Evolutionary conservation across 2,329 filamentous ascomycete genomes (phyloP), one percentile per base, ranked within the genome.

Genomic region (Ophiosphaerella herpotricha): DNA sequence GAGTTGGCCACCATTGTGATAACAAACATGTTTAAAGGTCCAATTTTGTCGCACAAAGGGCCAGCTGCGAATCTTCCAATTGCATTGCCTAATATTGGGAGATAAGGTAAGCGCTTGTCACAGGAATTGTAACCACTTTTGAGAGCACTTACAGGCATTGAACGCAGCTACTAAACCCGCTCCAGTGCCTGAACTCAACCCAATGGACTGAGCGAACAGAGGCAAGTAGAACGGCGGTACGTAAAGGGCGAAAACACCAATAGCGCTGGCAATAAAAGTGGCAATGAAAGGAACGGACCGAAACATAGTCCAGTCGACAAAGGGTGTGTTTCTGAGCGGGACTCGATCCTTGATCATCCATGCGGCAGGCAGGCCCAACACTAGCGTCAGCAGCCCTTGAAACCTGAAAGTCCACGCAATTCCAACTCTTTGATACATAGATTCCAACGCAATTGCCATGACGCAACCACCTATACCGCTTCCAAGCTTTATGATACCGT

Each of bases 321-420:
- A 64, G 0, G 62, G 61, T 4, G 49, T 43, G 7, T 61, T 58
- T 11, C 58, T 42, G 7, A 61, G 38, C 6, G 60, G 52, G 1
- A 62, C 59, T 2, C 65, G 58, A 36, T 71, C 67, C 42, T 60
- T 66, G 2, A 66, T 45, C 45, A 64, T 54, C 40, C 54, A 64
- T 1, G 63, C 64, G 4, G 61, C 67, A 0, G 66, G 66, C 2
- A 69, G 29, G 0, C 67, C 66, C 8, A 63, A 61, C 4, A 31
- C 60, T 18, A 68, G 48, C 1, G 60, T 64, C 2, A 68, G 38
- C 0, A 71, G 21, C 0, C 68, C 67, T 11, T 64, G 58, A 42
- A 67, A 61, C 2, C 67, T 55, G 40, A 69, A 70, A 0, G 67
- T 69, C 68, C 68, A 71, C 2, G 51, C 57, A 16, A 70, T 66